Evolutionary conservation across 345 rosid species (phyloP), one percentile per base, ranked within the genome.

Genomic region (Citrus hindsii): DNA sequence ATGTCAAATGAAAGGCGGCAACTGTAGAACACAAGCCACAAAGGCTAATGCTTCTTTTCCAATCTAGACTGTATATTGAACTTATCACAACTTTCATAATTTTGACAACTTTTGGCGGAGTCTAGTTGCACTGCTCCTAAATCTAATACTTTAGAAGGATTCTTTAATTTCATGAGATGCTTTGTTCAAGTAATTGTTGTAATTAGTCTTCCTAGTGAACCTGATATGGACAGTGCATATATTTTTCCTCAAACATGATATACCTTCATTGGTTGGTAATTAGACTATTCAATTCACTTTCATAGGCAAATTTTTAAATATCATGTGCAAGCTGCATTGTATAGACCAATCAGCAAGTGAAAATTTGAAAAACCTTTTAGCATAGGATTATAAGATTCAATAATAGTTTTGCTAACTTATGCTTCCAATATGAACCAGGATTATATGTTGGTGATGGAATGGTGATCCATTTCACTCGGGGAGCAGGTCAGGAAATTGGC

Each of bases 401-500:
- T 55, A 14, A 33, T 48, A 65, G 30, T 27, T 69, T 32, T 76
- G 67, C 56, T 56, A 68, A 68, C 35, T 13, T 72, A 28, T 0
- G 1, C 14, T 79, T 42, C 30, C 35, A 48, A 18, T 71, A 56
- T 76, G 8, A 60, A 4, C 59, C 75, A 93, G 98, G 98, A 14
- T 8, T 53, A 32, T 92, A 87, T 38, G 22, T 83, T 24, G 97
- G 95, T 1, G 91, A 91, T 24, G 94, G 84, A 46, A 85, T 79
- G 76, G 98, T 92, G 72, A 87, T 92, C 28, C 97, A 92, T 80
- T 93, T 92, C 84, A 93, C 98, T 64, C 87, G 90, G 3, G 93
- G 87, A 63, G 89, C 81, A 59, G 95, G 95, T 16, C 87, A 82
- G 1, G 97, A 93, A 78, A 84, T 83, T n/a, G 90, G 93, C 82